Base-by-base conservation (phyloP, 768 basidiomycete species). In the Lentinula sp. region DNA sequence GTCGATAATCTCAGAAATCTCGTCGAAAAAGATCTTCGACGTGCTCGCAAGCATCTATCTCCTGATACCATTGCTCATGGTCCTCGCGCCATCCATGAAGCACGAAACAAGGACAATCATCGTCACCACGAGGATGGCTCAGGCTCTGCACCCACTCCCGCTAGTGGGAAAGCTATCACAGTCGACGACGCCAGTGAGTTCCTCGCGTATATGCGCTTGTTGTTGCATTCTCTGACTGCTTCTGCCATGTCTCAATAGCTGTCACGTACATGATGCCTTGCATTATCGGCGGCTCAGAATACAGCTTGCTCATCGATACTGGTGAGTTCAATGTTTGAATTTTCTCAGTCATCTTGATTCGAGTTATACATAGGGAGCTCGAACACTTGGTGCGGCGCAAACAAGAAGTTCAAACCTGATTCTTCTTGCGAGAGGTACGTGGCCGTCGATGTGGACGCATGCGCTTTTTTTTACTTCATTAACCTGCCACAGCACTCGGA, bases 341-440 rank as follows among this genome's bases (percentile, higher is more conserved):
- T 41, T 45, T 36, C 6, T 6, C 13, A 39, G 48, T 42, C 45
- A 20, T 63, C 55, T 41, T 61, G n/a, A 8, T 37, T n/a, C 9
- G 5, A n/a, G 28, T 9, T 20, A 6, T 16, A 48, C 8, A 56
- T 49, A 59, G 85, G 84, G 70, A 85, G 84, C 71, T 86, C 86
- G 16, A 88, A 87, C 74, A 88, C 86, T 20, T 89, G 87, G 86
- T 74, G 88, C 51, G 87, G 88, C 15, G 85, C 87, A 33, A 64
- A 39, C 13, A 73, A 51, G 54, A 23, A 32, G 28, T 59, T 60
- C 13, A 2, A 60, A 43, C 32, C 59, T 12, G 32, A 36, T 48
- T 37, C 57, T 9, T 33, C 57, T 7, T 48, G 57, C 18, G 41
- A 48, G 16, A 48, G 32, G 36, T 42, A 13, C 16, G 66, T 51